Evolutionary conservation across 1,139 yeast genomes (phyloP).

Genomic region (Yamadazyma friedrichii): DNA sequence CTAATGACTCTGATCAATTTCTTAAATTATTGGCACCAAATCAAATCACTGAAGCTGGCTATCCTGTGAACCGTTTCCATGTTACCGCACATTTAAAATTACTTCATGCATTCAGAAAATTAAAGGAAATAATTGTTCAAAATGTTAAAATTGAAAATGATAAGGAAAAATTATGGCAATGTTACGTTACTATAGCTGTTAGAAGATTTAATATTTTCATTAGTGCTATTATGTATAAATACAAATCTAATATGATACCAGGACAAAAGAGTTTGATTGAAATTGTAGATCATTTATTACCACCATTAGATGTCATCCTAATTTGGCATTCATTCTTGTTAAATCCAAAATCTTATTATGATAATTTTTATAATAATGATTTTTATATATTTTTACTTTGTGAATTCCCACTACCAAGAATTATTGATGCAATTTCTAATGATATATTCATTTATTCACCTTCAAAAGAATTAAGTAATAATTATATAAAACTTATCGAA

Average conservation of each 20-base stretch:
- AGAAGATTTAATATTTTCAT: constrained; percentile 29
- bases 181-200: constrained; percentile 27
- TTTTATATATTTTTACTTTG: constrained; percentile 20
- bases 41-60: too few species aligned
- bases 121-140: not conserved
- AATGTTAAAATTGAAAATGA: not conserved
- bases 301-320: constrained; percentile 30
- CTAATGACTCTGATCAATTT: too few species aligned
- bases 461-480: not conserved
- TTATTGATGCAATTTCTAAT: constrained; percentile 18
- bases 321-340: constrained; percentile 35
- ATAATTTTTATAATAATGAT: constrained; percentile 28
- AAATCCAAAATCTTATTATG: constrained; percentile 23
- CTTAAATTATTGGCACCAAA: too few species aligned
- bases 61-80: constrained; percentile 5
- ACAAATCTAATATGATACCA: not conserved
- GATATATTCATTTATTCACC: constrained; percentile 5
- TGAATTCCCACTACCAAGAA: constrained; percentile 27
- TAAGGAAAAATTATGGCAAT: constrained; percentile 27
- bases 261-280: not conserved
- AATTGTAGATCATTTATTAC: not conserved
- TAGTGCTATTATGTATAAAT: constrained; percentile 20
- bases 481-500: not conserved
- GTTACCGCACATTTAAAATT: constrained; percentile 3
- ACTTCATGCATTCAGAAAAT: constrained; percentile 1